Evolutionary conservation across 345 rosid genomes (phyloP), one percentile per base, ranked within the genome.

Genomic region (Salix udensis): DNA sequence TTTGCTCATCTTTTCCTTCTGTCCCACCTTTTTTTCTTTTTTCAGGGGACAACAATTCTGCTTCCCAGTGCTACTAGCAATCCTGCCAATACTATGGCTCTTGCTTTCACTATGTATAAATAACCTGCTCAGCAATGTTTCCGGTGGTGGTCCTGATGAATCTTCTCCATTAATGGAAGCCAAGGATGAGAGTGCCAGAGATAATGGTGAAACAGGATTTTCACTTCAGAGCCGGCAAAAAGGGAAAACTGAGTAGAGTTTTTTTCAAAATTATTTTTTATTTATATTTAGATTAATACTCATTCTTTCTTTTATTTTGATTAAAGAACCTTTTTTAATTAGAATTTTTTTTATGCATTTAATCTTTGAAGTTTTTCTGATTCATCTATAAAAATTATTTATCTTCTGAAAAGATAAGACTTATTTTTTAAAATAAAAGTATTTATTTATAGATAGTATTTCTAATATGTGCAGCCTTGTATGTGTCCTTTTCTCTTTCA

Each of bases 41-140:
- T 19, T 36, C 73, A 94, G 99, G 88, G 97, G 65, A 96, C 97
- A 75, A 96, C 99, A 48, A 78, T 96, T 88, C 78, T 94, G 86
- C 97, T 96, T 86, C 99, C 98, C 1, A 88, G 91, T 70, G 42
- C 89, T 61, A 79, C 89, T 71, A 84, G 78, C 34, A 91, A 87
- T 81, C 97, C 97, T 73, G 86, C 94, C 65, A 88, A 53, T 86
- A 82, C 87, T 88, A 88, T 94, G 70, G 94, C 91, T 60, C 97
- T 90, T 86, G 90, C 96, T 81, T 74, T 96, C 62, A 74, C 88
- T 16, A 88, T 94, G 93, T 90, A 91, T 86, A n/a, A 96, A 91
- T 77, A 84, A 80, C 85, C 72, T 96, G 80, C 77, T 94, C 66
- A 76, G 74, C 55, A 84, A 86, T 60, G 77, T 39, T 74, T 68